Evolutionary conservation across 179 eudicot species (phyloP), one percentile per base, ranked within the genome.

Genomic region (Monotropa hypopitys): DNA sequence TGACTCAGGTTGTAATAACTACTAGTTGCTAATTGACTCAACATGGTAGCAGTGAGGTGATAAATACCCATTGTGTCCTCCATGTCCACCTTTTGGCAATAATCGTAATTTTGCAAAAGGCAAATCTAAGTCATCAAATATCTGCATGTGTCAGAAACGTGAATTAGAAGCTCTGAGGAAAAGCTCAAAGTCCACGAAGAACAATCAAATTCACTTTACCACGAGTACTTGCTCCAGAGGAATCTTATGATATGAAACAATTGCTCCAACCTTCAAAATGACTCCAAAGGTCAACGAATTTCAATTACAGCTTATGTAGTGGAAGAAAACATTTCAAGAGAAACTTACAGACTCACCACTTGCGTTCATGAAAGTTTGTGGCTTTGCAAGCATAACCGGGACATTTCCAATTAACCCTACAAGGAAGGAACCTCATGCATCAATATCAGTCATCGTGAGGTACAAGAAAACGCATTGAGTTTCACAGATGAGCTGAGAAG

Each of bases 331-430:
- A 13, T 61, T 68, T 11, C 6, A 45, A 79, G 88, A 67, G 56
- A 62, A 86, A 92, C 97, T 92, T 92, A 94, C 98, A 83, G 97
- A 94, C 90, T 92, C 90, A 88, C 98, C 97, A 78, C 98, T 92
- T 68, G 85, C 87, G 85, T 92, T 94, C 98, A 94, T 92, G 73
- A 84, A 92, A 54, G 98, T 92, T 83, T 92, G 98, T 13, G 98
- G 97, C 86, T 90, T 94, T 74, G 93, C 89, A 83, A 94, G 94
- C 81, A 94, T 82, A 78, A 94, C 86, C 7, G 98, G 97, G 72
- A 84, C 82, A 67, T 88, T 86, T 76, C 97, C 94, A 82, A 92
- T 88, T 56, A 75, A 79, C 57, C 98, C 98, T 94, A 86, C 61
- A 71, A 73, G 65, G 43, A 18, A 16, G 13, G 42, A 21, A 66